phyloP scores from a whole-genome alignment of 2,329 filamentous ascomycete genomes.

The Diaporthe sp. region DNA sequence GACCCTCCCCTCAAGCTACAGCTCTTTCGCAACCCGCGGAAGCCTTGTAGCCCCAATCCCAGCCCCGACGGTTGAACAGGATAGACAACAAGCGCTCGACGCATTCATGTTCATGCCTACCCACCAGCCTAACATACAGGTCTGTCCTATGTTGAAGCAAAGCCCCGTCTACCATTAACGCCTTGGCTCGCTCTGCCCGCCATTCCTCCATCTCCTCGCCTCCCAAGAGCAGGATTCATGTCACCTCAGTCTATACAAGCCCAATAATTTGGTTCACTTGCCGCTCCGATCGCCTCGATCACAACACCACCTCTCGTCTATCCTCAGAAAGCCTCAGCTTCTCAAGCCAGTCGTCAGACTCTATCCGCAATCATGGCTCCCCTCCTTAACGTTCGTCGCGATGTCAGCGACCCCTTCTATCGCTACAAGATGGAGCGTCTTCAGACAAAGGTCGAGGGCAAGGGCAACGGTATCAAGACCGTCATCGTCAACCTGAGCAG shows the following conservation, averaged over 20 bases:
- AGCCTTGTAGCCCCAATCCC: conserved; percentile 90
- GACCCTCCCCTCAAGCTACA: conserved; percentile 91
- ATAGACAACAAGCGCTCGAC: conserved; percentile 51
- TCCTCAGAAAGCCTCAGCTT: conserved; percentile 31
- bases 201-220: conserved; percentile 47
- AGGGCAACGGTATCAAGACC: conserved; percentile 99
- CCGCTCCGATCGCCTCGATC: conserved; percentile 46
- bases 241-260: conserved; percentile 51
- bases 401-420: conserved; percentile 99
- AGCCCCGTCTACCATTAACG: conserved; percentile 69
- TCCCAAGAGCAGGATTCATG: conserved; percentile 54
- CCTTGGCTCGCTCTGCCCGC: conserved; percentile 58
- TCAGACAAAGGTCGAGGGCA: conserved; percentile 99
- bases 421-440: conserved; percentile 99
- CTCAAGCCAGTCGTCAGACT: conserved; percentile 32
- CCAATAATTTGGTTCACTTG: conserved; percentile 42
- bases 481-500: conserved; percentile 97
- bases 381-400: conserved; percentile 97
- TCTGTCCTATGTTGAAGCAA: conserved; percentile 70
- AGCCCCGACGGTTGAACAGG: conserved; percentile 89
- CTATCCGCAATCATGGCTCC: conserved; percentile 81
- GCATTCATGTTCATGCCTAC: conserved; percentile 76
- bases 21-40: conserved; percentile 95
- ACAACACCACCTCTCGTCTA: conserved; percentile 31
- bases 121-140: conserved; percentile 65